Percentiles rank a stretch among this genome's conserved stretches.
phyloP scores from a whole-genome alignment of 768 basidiomycete genomes.

The Lactarius tabidus region DNA sequence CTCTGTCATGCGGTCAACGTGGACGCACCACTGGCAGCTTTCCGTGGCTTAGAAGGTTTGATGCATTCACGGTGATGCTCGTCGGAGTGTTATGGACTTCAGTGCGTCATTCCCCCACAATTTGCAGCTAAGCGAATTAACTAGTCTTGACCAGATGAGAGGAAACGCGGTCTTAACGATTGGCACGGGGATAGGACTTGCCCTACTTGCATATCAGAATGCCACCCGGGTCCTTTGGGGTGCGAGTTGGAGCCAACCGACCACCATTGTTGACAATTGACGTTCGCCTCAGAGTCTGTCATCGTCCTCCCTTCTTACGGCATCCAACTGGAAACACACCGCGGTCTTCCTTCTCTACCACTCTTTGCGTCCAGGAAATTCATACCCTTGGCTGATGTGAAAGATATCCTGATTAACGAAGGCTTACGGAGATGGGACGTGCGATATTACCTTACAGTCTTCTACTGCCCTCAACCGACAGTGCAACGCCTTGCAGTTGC shows the following conservation, averaged over 20 bases:
- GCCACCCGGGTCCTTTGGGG: slow-evolving; percentile 48
- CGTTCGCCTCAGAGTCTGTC: slow-evolving; percentile 55
- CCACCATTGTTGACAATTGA: not conserved
- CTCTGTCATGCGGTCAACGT: slow-evolving; percentile 41
- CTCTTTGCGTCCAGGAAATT: slow-evolving; percentile 45
- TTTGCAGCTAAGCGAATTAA: not conserved
- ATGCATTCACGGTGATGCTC: slow-evolving; percentile 34
- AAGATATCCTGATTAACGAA: slow-evolving; percentile 71
- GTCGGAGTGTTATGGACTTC: slow-evolving; percentile 27
- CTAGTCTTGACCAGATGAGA: not conserved
- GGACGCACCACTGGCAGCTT: slow-evolving; percentile 33
- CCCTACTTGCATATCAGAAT: slow-evolving; percentile 34
- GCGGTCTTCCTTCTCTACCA: slow-evolving; percentile 45
- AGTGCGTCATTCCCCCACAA: slow-evolving; percentile 34
- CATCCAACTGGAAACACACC: slow-evolving; percentile 68
- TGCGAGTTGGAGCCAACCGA: slow-evolving; percentile 26
- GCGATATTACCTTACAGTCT: slow-evolving; percentile 58
- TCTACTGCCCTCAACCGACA: slow-evolving; percentile 35
- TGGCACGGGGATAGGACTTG: slow-evolving; percentile 21
- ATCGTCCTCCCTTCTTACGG: slow-evolving; percentile 63
- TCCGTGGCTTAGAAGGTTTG: slow-evolving; percentile 36
- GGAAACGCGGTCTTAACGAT: slow-evolving; percentile 5
- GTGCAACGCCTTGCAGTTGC: slow-evolving; percentile 46
- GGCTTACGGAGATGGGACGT: slow-evolving; percentile 69
- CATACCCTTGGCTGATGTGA: slow-evolving; percentile 50